Evolutionary conservation across 169 alveolate species (phyloP), one percentile per base, ranked within the genome.

Genomic region (Eimeria necatrix): DNA sequence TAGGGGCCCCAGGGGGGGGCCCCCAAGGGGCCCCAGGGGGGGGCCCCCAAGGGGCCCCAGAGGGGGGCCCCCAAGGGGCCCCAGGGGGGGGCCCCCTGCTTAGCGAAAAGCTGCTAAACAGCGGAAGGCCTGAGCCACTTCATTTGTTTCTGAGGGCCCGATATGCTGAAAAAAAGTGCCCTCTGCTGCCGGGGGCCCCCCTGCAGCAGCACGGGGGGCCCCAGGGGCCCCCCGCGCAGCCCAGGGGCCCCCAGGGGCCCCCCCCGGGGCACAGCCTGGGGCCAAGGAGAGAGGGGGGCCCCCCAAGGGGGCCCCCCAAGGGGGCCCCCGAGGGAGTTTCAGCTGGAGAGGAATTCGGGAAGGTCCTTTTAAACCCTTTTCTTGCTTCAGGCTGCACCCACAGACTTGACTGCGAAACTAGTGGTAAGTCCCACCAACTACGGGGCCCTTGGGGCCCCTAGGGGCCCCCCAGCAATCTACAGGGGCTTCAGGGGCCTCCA

Each of bases 151-250:
- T 74, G 26, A 26, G 59, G 85, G 56, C 56, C 9, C 26, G 59
- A 14, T 4, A 26, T 3, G 26, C 16, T 4, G 85, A 74, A 41
- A 53, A 53, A 53, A 53, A 49, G 26, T 49, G 4, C 56, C 85
- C 85, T 7, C 85, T 74, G 52, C 85, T 74, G 20, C 85, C 85
- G 24, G 24, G 85, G 85, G 85, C 81, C 81, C 81, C 81, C 81
- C 16, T 48, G 10, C n/a, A 61, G n/a, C n/a, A n/a, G n/a, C n/a
- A n/a, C n/a, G n/a, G n/a, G n/a, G n/a, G n/a, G n/a, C n/a, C n/a
- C n/a, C n/a, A n/a, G n/a, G n/a, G n/a, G n/a, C n/a, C n/a, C n/a
- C n/a, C n/a, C n/a, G n/a, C n/a, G n/a, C 73, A 61, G n/a, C n/a
- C 32, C 32, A 24, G 10, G 78, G 78, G 78, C 78, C 78, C 48